A percentile compares a stretch with the other conserved stretches of the same genome.
Conservation (phyloP, 257 asterid species). For the Perilla frutescens region DNA sequence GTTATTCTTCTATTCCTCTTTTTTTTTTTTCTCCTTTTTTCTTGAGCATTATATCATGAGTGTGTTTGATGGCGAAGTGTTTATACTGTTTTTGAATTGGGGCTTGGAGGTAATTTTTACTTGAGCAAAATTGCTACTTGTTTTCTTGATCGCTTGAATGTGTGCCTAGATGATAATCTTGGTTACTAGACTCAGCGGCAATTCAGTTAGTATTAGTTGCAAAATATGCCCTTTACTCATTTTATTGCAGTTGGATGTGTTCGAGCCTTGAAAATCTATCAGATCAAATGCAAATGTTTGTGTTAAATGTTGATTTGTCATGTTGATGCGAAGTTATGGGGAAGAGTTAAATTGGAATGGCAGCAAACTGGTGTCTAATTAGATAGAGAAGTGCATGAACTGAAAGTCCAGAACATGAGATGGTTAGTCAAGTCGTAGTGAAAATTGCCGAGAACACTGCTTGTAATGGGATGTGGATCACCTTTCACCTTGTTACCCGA, state of each 20-base stretch:
- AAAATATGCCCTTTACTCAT: not conserved
- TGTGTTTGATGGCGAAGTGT: constrained; percentile 11
- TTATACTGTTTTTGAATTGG: not conserved
- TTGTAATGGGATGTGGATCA: not conserved
- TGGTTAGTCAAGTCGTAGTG: not conserved
- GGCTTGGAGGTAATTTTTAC: not conserved
- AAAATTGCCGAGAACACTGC: not conserved
- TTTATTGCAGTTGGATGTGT: not conserved
- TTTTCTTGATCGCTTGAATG: constrained; percentile 3
- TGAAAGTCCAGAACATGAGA: not conserved
- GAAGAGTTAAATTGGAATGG: not conserved
- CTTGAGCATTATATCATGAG: not conserved
- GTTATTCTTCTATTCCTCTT: constrained; percentile 41
- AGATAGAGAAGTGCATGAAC: not conserved
- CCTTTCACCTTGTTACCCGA: not conserved
- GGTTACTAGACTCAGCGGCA: not conserved
- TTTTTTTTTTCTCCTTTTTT: not conserved
- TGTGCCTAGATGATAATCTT: not conserved
- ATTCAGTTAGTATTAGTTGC: constrained; percentile 7
- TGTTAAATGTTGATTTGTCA: constrained; percentile 14
- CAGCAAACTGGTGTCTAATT: constrained; percentile 12
- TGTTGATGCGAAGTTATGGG: constrained; percentile 19
- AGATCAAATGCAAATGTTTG: not conserved
- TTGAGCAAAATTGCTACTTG: constrained; percentile 16
- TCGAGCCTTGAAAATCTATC: constrained; percentile 1